phyloP scores from a whole-genome alignment of 192 early-diverging fungal species.

The Coemansia sp. region DNA sequence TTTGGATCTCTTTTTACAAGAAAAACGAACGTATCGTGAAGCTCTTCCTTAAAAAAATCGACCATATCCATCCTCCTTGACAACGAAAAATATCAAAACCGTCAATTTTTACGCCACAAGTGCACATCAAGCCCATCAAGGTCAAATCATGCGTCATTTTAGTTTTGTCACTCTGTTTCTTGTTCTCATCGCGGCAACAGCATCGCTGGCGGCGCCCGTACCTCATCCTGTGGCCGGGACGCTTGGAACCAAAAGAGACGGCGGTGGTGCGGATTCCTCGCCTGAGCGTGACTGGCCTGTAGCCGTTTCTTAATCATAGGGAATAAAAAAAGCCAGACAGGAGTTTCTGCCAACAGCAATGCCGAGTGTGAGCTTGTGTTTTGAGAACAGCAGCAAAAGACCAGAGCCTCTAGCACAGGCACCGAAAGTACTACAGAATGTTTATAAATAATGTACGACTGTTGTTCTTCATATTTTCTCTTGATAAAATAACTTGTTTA shows the following conservation, averaged over 20 bases:
- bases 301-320: constrained; percentile 24
- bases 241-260: constrained; percentile 5
- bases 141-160: constrained; percentile 8
- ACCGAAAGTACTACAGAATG: too few species aligned
- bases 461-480: neutral
- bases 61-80: neutral
- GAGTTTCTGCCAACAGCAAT: neutral
- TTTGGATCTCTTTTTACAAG: neutral
- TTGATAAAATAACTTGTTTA: too few species aligned
- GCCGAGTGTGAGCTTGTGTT: too few species aligned
- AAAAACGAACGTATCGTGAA: too few species aligned
- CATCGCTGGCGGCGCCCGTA: constrained; percentile 33
- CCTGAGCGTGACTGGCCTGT: constrained; percentile 54
- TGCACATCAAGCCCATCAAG: neutral
- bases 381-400: neutral
- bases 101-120: neutral
- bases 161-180: constrained; percentile 21
- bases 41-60: neutral
- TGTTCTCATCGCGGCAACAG: constrained; percentile 19
- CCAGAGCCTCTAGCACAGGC: too few species aligned
- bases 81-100: neutral
- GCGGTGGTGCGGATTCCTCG: constrained; percentile 7
- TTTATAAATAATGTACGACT: neutral
- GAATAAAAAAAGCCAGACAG: too few species aligned
- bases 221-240: constrained; percentile 8